phyloP scores from a whole-genome alignment of 139 green algal species.

The Axilococcus clingmanii region DNA sequence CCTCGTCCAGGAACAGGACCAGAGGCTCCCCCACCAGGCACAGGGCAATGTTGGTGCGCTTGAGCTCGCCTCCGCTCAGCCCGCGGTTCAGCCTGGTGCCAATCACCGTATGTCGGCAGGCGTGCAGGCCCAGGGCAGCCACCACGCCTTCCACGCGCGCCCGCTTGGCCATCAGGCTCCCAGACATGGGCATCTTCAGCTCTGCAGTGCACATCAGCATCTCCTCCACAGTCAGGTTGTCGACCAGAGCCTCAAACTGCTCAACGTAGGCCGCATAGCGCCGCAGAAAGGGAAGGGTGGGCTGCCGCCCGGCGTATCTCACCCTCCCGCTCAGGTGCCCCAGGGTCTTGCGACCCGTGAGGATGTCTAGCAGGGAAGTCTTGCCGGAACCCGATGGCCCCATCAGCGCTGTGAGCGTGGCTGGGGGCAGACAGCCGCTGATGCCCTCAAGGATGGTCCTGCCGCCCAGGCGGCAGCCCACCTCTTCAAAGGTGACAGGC shows the following conservation, averaged over 20 bases:
- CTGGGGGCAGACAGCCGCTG: neutral
- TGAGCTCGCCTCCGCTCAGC: neutral
- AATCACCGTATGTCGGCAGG: neutral
- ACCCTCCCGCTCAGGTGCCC: neutral
- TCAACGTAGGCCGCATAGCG: neutral
- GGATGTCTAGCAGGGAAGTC: neutral
- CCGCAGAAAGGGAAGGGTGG: neutral
- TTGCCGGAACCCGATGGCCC: neutral
- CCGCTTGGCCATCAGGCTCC: neutral
- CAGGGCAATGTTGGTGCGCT: neutral
- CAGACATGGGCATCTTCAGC: neutral
- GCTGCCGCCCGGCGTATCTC: neutral
- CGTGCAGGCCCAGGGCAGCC: neutral
- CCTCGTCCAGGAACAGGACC: neutral
- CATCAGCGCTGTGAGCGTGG: neutral
- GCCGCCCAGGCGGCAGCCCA: too few species aligned
- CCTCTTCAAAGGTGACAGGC: too few species aligned
- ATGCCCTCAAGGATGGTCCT: conserved; percentile 1
- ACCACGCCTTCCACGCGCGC: neutral
- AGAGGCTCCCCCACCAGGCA: neutral
- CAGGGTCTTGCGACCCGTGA: neutral
- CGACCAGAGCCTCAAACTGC: neutral
- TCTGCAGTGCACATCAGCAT: neutral
- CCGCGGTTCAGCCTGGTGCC: neutral
- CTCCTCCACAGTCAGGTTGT: neutral